Conservation (phyloP, 352 stramenopile species). For the Pythium chondricola region DNA sequence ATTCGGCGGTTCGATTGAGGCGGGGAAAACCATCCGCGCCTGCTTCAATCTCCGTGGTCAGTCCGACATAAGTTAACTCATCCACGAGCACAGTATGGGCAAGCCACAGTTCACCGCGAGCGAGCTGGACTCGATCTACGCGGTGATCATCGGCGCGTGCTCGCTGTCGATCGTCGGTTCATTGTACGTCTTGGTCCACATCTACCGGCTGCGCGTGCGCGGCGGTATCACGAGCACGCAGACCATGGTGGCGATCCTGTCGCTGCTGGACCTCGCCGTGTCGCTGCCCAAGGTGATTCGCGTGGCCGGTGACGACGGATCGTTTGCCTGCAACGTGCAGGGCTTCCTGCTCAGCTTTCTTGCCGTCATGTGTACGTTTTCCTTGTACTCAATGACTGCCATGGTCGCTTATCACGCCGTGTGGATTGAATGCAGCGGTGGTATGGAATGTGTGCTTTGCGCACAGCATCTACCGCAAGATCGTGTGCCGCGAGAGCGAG, state of each 20-base stretch:
- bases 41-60: no score
- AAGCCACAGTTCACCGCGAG: no score
- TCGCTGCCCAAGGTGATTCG: constrained; percentile 50
- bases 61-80: no score
- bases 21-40: no score
- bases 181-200: constrained; percentile 20
- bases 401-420: not conserved
- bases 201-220: constrained; percentile 12
- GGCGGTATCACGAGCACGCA: constrained; percentile 43
- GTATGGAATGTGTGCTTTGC: constrained; percentile 69
- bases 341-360: constrained; percentile 45
- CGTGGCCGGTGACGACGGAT: constrained; percentile 15
- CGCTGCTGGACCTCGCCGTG: constrained; percentile 46
- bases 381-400: not conserved
- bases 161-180: constrained; percentile 17
- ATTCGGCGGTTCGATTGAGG: no score
- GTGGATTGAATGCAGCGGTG: constrained; percentile 23
- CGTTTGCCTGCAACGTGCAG: constrained; percentile 40
- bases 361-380: constrained; percentile 44
- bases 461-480: constrained; percentile 66
- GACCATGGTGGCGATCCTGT: constrained; percentile 69
- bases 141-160: constrained; percentile 13
- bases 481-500: constrained; percentile 62
- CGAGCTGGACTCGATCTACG: constrained; percentile 16
- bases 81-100: no score